Percentiles rank a stretch among this genome's conserved stretches.
Conservation (phyloP, 2,329 filamentous ascomycete species). For the Talaromyces sp. region DNA sequence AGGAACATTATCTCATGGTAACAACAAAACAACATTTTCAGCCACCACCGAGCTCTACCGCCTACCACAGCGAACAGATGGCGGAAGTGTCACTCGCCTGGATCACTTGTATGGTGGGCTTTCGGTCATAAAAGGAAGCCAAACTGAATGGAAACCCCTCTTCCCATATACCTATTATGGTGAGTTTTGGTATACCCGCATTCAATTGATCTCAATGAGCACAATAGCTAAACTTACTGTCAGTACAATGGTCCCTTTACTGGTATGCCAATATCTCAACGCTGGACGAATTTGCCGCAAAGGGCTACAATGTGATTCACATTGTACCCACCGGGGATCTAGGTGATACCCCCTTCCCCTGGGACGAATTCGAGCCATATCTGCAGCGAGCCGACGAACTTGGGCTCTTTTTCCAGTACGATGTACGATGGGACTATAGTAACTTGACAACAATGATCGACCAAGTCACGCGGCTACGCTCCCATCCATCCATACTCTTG, state of each 20-base stretch:
- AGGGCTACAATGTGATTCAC: slow-evolving; percentile 13
- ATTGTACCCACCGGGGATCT: slow-evolving; percentile 40
- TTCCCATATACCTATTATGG: slow-evolving; percentile 50
- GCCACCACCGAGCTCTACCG: slow-evolving; percentile 38
- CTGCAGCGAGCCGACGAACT: slow-evolving; percentile 44
- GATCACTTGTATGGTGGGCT: slow-evolving; percentile 49
- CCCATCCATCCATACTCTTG: slow-evolving; percentile 35
- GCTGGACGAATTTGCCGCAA: slow-evolving; percentile 3
- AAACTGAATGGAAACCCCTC: slow-evolving; percentile 34
- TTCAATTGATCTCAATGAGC: neutral
- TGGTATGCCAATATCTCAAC: slow-evolving; percentile 11
- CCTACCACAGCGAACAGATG: slow-evolving; percentile 41
- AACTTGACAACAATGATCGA: slow-evolving; percentile 36
- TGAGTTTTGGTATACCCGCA: slow-evolving; percentile 21
- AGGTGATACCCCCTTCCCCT: slow-evolving; percentile 39
- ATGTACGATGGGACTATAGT: slow-evolving; percentile 43
- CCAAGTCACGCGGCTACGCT: slow-evolving; percentile 26
- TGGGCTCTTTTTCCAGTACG: slow-evolving; percentile 49
- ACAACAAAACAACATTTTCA: slow-evolving; percentile 30
- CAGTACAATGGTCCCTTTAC: slow-evolving; percentile 14
- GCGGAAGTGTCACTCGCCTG: slow-evolving; percentile 47
- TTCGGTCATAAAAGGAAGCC: slow-evolving; percentile 34
- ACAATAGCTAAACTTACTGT: neutral
- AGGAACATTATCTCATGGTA: slow-evolving; percentile 28
- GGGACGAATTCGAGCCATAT: slow-evolving; percentile 36